Evolutionary conservation across 768 basidiomycete species (phyloP).

Genomic region (Suillus sp.): DNA sequence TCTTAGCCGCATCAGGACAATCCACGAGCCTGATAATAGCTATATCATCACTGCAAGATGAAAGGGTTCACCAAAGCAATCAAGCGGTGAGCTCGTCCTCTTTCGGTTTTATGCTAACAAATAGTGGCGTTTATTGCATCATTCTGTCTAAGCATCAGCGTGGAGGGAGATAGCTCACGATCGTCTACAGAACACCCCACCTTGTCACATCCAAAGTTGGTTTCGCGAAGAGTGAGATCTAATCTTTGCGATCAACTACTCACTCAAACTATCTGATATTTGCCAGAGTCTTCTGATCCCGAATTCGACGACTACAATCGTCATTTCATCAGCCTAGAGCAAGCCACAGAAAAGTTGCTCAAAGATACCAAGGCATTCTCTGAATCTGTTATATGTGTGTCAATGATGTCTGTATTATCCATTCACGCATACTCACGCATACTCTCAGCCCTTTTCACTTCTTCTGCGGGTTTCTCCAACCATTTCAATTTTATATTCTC

Average conservation of each 20-base stretch:
- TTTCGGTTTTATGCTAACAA: neutral
- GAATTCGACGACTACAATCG: conserved; percentile 89
- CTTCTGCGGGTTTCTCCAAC: conserved; percentile 61
- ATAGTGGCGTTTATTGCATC: neutral
- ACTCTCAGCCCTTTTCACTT: conserved; percentile 60
- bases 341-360: conserved; percentile 82
- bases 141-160: neutral
- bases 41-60: conserved; percentile 46
- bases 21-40: neutral
- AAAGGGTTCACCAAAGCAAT: conserved; percentile 83
- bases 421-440: conserved; percentile 8
- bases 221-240: conserved; percentile 78
- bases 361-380: conserved; percentile 91
- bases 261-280: conserved; percentile 9
- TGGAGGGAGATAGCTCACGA: conserved; percentile 9
- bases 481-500: conserved; percentile 67
- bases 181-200: conserved; percentile 76
- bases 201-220: conserved; percentile 86
- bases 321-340: conserved; percentile 76
- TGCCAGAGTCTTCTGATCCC: conserved; percentile 78
- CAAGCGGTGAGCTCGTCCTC: conserved; percentile 53
- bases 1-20: neutral
- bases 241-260: neutral
- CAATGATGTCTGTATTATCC: conserved; percentile 1
- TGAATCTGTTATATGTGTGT: conserved; percentile 72